Evolutionary conservation across 495 filamentous ascomycete species (phyloP).

Genomic region (Articulospora tetracladia): DNA sequence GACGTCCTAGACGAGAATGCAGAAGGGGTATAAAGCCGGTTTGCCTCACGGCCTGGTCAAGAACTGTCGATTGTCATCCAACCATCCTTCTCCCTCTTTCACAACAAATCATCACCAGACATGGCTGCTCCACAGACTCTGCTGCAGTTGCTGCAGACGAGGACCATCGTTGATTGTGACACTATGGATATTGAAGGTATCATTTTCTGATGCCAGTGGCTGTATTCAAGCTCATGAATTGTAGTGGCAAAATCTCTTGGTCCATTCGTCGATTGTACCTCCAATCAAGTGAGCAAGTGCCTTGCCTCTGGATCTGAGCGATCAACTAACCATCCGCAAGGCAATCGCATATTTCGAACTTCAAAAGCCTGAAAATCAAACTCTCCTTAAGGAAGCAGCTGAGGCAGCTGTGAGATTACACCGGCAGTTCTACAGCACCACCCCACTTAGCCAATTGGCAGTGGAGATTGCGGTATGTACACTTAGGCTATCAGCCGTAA

Average conservation of each 20-base stretch:
- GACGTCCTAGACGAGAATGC: no score
- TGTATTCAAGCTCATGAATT: constrained; percentile 8
- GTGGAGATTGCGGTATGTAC: constrained; percentile 48
- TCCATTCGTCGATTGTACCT: constrained; percentile 63
- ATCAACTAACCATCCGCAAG: constrained; percentile 27
- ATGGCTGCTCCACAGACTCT: constrained; percentile 30
- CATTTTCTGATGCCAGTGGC: not conserved
- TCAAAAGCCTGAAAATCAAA: constrained; percentile 41
- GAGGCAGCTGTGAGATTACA: constrained; percentile 35
- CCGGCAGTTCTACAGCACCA: constrained; percentile 31
- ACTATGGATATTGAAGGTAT: constrained; percentile 54
- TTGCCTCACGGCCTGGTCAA: no score
- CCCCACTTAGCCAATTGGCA: constrained; percentile 45
- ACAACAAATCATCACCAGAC: not conserved
- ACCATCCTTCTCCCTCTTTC: no score
- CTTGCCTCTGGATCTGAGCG: not conserved
- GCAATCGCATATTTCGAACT: constrained; percentile 59
- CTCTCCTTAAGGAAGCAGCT: constrained; percentile 43
- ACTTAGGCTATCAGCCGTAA: not conserved
- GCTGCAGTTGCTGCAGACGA: constrained; percentile 34
- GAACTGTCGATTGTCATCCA: no score
- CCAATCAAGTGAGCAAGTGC: constrained; percentile 49
- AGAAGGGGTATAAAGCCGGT: no score
- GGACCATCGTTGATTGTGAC: constrained; percentile 56
- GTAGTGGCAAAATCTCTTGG: constrained; percentile 52